phyloP scores from a whole-genome alignment of 106 monocot species.

The Dendrobium nobile region DNA sequence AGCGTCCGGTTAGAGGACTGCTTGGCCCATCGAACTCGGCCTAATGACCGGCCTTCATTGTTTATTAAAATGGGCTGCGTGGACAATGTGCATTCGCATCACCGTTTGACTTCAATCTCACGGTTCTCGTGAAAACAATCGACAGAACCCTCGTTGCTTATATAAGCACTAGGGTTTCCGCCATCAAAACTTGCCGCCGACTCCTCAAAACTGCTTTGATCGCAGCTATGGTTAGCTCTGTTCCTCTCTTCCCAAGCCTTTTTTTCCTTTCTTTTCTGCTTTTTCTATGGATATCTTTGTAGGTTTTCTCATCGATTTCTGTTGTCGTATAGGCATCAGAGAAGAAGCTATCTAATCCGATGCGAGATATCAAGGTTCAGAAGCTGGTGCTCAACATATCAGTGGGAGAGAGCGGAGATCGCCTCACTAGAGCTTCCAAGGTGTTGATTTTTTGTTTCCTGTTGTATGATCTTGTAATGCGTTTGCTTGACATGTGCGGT shows the following conservation, averaged over 20 bases:
- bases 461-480: background rate
- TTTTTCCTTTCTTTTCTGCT: background rate
- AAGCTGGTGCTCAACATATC: conserved; percentile 30
- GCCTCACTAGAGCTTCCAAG: conserved; percentile 24
- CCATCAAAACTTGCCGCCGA: background rate
- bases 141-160: background rate
- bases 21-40: too few species aligned
- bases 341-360: conserved; percentile 16
- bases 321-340: conserved; percentile 8
- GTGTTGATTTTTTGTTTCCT: background rate
- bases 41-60: too few species aligned
- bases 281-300: background rate
- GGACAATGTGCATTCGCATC: too few species aligned
- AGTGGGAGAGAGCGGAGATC: conserved; percentile 24
- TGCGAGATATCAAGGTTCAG: conserved; percentile 25
- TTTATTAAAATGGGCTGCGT: too few species aligned
- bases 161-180: background rate
- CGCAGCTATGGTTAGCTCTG: background rate
- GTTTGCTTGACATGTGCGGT: background rate
- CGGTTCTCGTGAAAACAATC: background rate
- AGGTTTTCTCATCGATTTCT: background rate
- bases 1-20: too few species aligned
- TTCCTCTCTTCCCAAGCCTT: background rate
- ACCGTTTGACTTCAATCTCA: background rate
- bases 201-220: background rate